Percentiles rank a stretch among this genome's conserved stretches.
These are phyloP conservation scores for Alternaria arborescens DNA, from an alignment of 2,329 filamentous ascomycete species.

Conservation along the genomic window DNA sequence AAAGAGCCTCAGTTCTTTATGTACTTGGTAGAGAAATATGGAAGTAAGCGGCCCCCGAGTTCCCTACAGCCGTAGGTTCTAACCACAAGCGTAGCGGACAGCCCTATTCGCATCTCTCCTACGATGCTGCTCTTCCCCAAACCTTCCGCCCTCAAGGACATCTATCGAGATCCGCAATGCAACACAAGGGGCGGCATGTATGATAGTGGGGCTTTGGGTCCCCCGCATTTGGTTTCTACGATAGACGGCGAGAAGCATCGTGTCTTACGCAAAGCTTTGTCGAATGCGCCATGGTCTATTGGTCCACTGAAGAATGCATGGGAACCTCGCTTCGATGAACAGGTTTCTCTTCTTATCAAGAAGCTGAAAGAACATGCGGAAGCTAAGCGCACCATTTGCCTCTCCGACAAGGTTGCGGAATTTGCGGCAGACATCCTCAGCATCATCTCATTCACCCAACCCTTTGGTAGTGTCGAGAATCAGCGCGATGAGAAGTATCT, in stretches of 20 bases:
- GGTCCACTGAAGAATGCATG: constrained; percentile 52
- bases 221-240: constrained; percentile 47
- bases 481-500: constrained; percentile 51
- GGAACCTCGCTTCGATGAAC: constrained; percentile 50
- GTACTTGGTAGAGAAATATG: constrained; percentile 41
- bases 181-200: constrained; percentile 51
- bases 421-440: constrained; percentile 56
- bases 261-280: constrained; percentile 49
- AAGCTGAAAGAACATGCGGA: constrained; percentile 44
- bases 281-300: constrained; percentile 50
- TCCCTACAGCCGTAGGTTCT: not conserved
- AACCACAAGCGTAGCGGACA: constrained; percentile 28
- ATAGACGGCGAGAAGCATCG: constrained; percentile 48
- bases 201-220: constrained; percentile 48
- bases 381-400: constrained; percentile 33
- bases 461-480: constrained; percentile 53
- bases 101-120: constrained; percentile 52
- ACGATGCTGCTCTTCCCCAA: constrained; percentile 50
- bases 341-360: constrained; percentile 44
- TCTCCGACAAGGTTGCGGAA: constrained; percentile 52
- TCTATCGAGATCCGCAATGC: constrained; percentile 52
- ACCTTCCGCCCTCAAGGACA: constrained; percentile 49
- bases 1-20: constrained; percentile 42
- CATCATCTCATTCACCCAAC: constrained; percentile 49
- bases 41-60: constrained; percentile 30